phyloP scores from a whole-genome alignment of 495 filamentous ascomycete genomes.

The Talaromyces stipitatus region DNA sequence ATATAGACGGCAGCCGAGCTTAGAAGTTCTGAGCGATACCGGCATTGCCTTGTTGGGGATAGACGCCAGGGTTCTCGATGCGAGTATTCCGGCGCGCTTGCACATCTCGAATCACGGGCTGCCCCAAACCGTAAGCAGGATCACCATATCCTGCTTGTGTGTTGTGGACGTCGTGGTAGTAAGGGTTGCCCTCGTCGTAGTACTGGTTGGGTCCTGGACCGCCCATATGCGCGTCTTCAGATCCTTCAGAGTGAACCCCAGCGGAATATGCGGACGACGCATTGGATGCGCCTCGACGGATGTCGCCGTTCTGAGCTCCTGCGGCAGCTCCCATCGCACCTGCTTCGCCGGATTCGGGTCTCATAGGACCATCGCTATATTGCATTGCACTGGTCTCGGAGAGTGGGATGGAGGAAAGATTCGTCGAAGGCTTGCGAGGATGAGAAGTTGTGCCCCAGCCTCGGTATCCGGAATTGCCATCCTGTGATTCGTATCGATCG shows the following conservation, averaged over 20 bases:
- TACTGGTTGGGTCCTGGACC: constrained; percentile 37
- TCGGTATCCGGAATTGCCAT: constrained; percentile 70
- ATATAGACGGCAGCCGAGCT: constrained; percentile 4
- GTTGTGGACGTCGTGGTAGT: constrained; percentile 47
- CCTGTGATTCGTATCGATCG: constrained; percentile 47
- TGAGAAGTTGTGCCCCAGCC: constrained; percentile 93
- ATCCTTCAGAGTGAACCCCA: constrained; percentile 73
- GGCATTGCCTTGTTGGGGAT: constrained; percentile 80
- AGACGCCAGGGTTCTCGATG: constrained; percentile 81
- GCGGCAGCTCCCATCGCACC: constrained; percentile 66
- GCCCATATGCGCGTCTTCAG: constrained; percentile 61
- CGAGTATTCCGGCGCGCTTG: constrained; percentile 84
- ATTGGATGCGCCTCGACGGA: constrained; percentile 89
- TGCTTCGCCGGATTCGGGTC: constrained; percentile 55
- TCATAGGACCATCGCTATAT: constrained; percentile 56
- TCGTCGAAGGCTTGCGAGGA: constrained; percentile 77
- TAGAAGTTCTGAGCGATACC: constrained; percentile 99
- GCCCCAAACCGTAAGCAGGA: constrained; percentile 44
- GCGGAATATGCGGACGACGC: constrained; percentile 93
- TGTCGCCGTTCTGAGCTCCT: constrained; percentile 54
- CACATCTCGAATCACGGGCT: constrained; percentile 91
- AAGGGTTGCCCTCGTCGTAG: constrained; percentile 45
- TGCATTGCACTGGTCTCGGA: constrained; percentile 58
- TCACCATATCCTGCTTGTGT: constrained; percentile 50
- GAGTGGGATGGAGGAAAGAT: constrained; percentile 62